These are phyloP conservation scores for Diaporthe velutina DNA, from an alignment of 2,329 filamentous ascomycete species.

Conservation along the genomic window DNA sequence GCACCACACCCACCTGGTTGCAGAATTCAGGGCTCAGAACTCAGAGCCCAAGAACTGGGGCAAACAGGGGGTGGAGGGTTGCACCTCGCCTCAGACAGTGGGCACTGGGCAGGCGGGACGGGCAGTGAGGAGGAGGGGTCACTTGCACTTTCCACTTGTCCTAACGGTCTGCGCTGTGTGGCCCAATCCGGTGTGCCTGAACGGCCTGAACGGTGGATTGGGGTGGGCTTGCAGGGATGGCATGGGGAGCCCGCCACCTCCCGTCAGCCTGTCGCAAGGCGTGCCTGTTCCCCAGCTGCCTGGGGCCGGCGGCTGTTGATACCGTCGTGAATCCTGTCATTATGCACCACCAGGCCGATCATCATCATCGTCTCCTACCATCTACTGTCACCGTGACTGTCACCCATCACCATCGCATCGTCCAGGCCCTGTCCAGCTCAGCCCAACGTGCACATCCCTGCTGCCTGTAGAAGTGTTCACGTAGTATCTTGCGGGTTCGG, in stretches of 20 bases:
- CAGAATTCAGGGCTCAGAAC: constrained; percentile 17
- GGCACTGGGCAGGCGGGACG: constrained; percentile 24
- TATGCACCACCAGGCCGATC: constrained; percentile 7
- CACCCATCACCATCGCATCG: neutral
- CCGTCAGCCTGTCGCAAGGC: constrained; percentile 26
- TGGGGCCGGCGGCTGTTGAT: constrained; percentile 39
- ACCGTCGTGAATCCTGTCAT: constrained; percentile 30
- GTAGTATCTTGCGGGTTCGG: constrained; percentile 4
- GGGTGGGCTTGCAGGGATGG: constrained; percentile 27
- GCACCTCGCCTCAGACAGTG: constrained; percentile 5
- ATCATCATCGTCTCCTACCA: neutral
- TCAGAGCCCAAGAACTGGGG: constrained; percentile 25
- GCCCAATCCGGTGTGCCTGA: constrained; percentile 30
- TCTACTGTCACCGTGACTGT: neutral
- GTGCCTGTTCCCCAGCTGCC: constrained; percentile 17
- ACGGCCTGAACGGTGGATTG: constrained; percentile 15
- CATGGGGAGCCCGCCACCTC: constrained; percentile 31
- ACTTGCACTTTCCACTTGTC: neutral
- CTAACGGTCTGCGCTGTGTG: neutral
- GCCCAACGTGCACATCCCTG: constrained; percentile 2
- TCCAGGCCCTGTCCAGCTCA: neutral
- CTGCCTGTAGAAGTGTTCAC: neutral
- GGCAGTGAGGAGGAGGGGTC: constrained; percentile 10
- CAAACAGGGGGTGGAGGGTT: constrained; percentile 14
- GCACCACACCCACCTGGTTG: neutral